These are phyloP conservation scores for Thermochaetoides thermophila DNA, from an alignment of 495 filamentous ascomycete genomes.

Conservation along the genomic window DNA sequence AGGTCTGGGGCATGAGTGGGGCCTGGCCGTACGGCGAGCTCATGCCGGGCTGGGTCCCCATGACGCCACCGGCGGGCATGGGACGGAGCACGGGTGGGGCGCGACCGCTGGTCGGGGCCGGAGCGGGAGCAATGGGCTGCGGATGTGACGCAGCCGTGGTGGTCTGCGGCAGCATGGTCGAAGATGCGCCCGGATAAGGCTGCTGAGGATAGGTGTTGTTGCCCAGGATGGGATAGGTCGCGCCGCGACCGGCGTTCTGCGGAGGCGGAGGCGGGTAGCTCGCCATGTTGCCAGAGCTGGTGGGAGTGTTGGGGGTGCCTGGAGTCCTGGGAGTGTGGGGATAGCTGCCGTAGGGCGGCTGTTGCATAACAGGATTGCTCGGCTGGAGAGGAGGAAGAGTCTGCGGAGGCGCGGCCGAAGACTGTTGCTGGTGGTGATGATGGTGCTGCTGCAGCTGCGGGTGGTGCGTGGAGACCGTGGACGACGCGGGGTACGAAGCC, in stretches of 20 bases:
- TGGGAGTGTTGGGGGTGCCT: constrained; percentile 44
- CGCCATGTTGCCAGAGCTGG: constrained; percentile 43
- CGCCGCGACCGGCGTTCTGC: constrained; percentile 38
- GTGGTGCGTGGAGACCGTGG: constrained; percentile 14
- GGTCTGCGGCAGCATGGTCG: constrained; percentile 49
- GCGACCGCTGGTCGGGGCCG: constrained; percentile 42
- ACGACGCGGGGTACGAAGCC: constrained; percentile 21
- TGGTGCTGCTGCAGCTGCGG: constrained; percentile 24
- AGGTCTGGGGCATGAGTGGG: constrained; percentile 28
- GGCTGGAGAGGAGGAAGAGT: constrained; percentile 60
- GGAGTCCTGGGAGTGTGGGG: constrained; percentile 50
- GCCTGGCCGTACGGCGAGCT: constrained; percentile 35
- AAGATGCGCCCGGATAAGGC: constrained; percentile 39
- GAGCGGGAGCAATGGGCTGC: constrained; percentile 57
- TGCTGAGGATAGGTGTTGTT: constrained; percentile 38
- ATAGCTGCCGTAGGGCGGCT: constrained; percentile 41
- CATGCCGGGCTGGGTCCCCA: constrained; percentile 35
- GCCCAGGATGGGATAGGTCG: constrained; percentile 30
- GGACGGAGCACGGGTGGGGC: constrained; percentile 39
- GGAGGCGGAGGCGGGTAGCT: constrained; percentile 44
- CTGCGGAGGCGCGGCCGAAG: constrained; percentile 40
- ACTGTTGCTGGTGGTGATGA: constrained; percentile 37
- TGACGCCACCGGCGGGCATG: constrained; percentile 48
- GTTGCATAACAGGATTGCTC: constrained; percentile 45
- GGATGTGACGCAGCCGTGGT: constrained; percentile 52